Percentiles rank a stretch among this genome's conserved stretches.
These are phyloP conservation scores for Akebia trifoliata DNA, from an alignment of 164 flowering plant species.

Conservation along the genomic window DNA sequence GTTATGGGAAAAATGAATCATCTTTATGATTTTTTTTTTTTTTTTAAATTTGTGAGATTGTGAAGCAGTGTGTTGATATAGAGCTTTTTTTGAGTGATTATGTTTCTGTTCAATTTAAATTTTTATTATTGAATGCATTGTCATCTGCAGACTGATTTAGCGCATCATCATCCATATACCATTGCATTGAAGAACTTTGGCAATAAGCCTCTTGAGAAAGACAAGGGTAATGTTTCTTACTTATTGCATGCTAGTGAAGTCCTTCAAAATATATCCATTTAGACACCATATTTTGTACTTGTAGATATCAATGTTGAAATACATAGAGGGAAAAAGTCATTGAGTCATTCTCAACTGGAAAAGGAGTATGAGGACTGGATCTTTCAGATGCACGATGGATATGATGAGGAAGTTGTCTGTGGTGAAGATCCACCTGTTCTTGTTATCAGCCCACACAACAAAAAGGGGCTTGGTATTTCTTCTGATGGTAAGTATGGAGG, in stretches of 20 bases:
- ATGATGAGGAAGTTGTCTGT: constrained; percentile 48
- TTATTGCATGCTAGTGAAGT: not conserved
- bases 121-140: not conserved
- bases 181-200: constrained; percentile 61
- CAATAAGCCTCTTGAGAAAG: constrained; percentile 28
- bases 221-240: constrained; percentile 28
- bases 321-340: constrained; percentile 24
- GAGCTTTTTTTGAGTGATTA: not conserved
- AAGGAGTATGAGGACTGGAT: constrained; percentile 57
- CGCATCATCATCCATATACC: constrained; percentile 54
- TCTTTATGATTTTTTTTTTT: too few relatives aligned
- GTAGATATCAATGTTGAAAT: constrained; percentile 35
- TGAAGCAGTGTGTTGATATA: too few relatives aligned
- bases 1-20: too few relatives aligned
- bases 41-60: too few relatives aligned
- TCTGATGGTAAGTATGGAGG: constrained; percentile 35
- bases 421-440: constrained; percentile 48
- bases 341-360: constrained; percentile 36
- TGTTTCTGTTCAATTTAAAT: not conserved
- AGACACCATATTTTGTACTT: constrained; percentile 6
- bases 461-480: constrained; percentile 40
- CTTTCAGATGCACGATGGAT: constrained; percentile 45
- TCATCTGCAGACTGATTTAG: constrained; percentile 61
- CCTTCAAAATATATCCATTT: not conserved
- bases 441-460: constrained; percentile 36